Evolutionary conservation across 805 yeast genomes (phyloP), one percentile per base, ranked within the genome.

Genomic region (Clavispora vitiphila): DNA sequence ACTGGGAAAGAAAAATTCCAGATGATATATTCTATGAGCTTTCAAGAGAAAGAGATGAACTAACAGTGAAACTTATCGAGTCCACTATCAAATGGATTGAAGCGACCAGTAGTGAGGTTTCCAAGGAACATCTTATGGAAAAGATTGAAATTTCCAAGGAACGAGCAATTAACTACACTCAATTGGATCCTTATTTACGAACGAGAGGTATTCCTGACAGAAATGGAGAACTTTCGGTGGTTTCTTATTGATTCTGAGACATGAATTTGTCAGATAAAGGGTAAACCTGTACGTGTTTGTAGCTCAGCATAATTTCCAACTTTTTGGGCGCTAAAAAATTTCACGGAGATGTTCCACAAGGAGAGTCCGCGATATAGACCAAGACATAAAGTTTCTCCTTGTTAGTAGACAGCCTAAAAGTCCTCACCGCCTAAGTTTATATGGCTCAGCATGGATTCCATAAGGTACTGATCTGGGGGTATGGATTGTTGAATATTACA

Each of bases 11-110:
- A 9, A 42, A 42, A 32, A 37, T 21, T 11, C 42, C 48, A 10
- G 51, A 47, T 21, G 46, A 37, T 15, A 23, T 24, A 16, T 46
- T 41, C 5, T 38, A 32, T 18, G 34, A 35, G 15, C 38, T 47
- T 20, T 22, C 37, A 23, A 34, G 25, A 19, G 44, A 47, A 32
- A 41, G 51, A 11, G 51, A 47, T 32, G 49, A 47, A 15, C 35
- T 45, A 35, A 40, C 43, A 7, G 37, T 47, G 11, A 10, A 19
- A 26, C 42, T 40, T 20, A 39, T 47, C 15, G 49, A 47, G 15
- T 32, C 47, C 14, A 47, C 51, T 5, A 39, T 46, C 22, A 38
- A 34, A 19, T 47, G 51, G 51, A 31, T 47, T 16, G 49, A 47
- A 36, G 40, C 49, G 5, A 4, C 37, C 4, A 34, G 38, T 3